Conservation (phyloP, 805 yeast species). For the Zygotorulaspora chibaensis region DNA sequence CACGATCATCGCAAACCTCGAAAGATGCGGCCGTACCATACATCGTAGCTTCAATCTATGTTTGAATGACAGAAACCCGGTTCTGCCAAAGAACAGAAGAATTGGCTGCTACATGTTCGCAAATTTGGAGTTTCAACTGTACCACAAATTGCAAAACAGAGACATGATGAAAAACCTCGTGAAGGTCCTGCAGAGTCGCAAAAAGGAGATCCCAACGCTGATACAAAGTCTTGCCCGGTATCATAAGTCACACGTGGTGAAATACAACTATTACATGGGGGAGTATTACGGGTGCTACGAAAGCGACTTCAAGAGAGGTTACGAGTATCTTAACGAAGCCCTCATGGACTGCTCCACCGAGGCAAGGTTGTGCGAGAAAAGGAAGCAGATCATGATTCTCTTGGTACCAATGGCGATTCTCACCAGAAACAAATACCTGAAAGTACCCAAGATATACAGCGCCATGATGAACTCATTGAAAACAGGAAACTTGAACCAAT, state of each 20-base stretch:
- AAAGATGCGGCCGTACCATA: slow-evolving; percentile 57
- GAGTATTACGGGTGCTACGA: slow-evolving; percentile 57
- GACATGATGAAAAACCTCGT: slow-evolving; percentile 74
- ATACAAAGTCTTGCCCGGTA: slow-evolving; percentile 22
- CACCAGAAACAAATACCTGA: slow-evolving; percentile 29
- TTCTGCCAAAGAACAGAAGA: slow-evolving; percentile 46
- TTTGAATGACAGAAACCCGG: slow-evolving; percentile 70
- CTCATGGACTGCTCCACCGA: slow-evolving; percentile 17
- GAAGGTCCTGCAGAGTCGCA: slow-evolving; percentile 53
- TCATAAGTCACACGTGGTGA: slow-evolving; percentile 51
- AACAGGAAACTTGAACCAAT: slow-evolving; percentile 53
- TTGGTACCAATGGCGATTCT: slow-evolving; percentile 62
- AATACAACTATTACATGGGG: slow-evolving; percentile 67
- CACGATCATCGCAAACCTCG: slow-evolving; percentile 29
- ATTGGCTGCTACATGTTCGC: slow-evolving; percentile 66
- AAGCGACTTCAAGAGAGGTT: slow-evolving; percentile 51
- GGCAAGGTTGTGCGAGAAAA: slow-evolving; percentile 15
- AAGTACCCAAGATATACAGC: not conserved
- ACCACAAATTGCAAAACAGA: slow-evolving; percentile 58
- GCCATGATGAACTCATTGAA: not conserved
- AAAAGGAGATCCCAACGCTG: slow-evolving; percentile 12
- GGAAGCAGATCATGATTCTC: slow-evolving; percentile 46
- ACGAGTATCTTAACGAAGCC: slow-evolving; percentile 50
- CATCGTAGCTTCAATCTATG: slow-evolving; percentile 74
- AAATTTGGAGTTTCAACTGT: slow-evolving; percentile 63